A percentile compares a stretch with the other conserved stretches of the same genome.
Evolutionary conservation across 1,284 basidiomycete genomes (phyloP).

Genomic region (Cystobasidium sp.): DNA sequence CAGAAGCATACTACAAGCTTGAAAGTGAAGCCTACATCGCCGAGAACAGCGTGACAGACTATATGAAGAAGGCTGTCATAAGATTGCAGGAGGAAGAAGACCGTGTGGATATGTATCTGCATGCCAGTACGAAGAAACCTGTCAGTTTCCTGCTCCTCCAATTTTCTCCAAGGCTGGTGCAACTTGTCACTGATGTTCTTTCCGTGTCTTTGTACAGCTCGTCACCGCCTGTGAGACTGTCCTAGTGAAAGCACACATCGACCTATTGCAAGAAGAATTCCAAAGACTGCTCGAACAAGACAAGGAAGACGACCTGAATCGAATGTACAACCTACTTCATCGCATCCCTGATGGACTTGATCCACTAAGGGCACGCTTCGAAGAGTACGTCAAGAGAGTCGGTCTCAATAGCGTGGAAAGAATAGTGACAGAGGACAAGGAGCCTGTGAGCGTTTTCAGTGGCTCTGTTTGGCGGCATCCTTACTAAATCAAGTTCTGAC

Average conservation of each 20-base stretch:
- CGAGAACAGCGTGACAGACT: conserved; percentile 90
- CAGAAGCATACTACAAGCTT: conserved; percentile 86
- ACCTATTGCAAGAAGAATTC: conserved; percentile 93
- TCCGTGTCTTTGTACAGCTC: conserved; percentile 60
- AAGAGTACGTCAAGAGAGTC: conserved; percentile 88
- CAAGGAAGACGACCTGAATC: conserved; percentile 87
- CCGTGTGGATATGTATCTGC: conserved; percentile 90
- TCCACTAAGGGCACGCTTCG: conserved; percentile 88
- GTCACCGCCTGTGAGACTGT: conserved; percentile 90
- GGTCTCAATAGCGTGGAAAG: conserved; percentile 84
- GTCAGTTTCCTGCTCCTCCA: conserved; percentile 53
- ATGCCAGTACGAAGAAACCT: conserved; percentile 81
- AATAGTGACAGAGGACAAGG: conserved; percentile 62
- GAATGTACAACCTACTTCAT: conserved; percentile 91
- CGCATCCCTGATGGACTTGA: conserved; percentile 90
- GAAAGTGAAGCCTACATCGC: conserved; percentile 90
- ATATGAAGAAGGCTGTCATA: conserved; percentile 93
- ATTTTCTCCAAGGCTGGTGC: background rate
- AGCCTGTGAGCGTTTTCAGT: conserved; percentile 53
- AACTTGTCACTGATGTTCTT: background rate
- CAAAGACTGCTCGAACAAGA: conserved; percentile 89
- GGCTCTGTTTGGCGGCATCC: background rate
- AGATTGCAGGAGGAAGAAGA: conserved; percentile 93
- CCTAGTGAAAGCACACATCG: conserved; percentile 84
- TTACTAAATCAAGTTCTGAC: background rate